phyloP scores from a whole-genome alignment of 176 grass and related monocot species.

The Bolboschoenus planiculmis region DNA sequence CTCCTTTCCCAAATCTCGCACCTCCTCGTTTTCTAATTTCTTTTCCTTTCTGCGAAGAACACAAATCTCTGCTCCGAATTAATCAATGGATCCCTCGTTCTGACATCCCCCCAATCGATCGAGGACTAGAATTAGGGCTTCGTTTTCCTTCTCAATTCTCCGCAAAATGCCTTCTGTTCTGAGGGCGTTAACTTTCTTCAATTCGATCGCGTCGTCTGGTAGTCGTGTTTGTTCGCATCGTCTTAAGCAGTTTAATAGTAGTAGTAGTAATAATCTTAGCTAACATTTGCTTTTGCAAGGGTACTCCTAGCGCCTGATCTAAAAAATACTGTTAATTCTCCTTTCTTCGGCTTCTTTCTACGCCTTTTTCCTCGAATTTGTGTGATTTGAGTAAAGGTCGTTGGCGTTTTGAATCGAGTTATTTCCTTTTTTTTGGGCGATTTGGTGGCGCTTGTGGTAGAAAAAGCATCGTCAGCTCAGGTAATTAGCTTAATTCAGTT shows the following conservation, averaged over 20 bases:
- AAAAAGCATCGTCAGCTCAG: neutral
- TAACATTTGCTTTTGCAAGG: slow-evolving; percentile 44
- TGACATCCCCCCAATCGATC: neutral
- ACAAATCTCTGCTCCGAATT: neutral
- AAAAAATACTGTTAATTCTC: slow-evolving; percentile 7
- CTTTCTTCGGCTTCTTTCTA: slow-evolving; percentile 10
- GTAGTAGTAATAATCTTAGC: slow-evolving; percentile 53
- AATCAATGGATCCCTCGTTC: slow-evolving; percentile 1
- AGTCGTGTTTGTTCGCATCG: slow-evolving; percentile 35
- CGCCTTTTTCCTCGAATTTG: slow-evolving; percentile 33
- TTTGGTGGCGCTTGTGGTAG: neutral
- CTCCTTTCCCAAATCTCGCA: neutral
- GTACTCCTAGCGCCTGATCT: neutral
- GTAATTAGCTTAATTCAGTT: slow-evolving; percentile 7
- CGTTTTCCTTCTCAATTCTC: neutral
- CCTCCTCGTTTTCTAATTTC: neutral
- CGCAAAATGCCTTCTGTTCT: neutral
- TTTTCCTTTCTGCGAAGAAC: neutral
- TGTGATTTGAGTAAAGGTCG: slow-evolving; percentile 22
- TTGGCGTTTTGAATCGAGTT: neutral
- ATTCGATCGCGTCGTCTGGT: neutral
- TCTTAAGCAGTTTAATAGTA: slow-evolving; percentile 47
- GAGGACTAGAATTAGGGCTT: neutral
- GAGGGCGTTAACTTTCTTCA: slow-evolving; percentile 1
- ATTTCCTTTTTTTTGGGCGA: neutral